A percentile compares a stretch with the other conserved stretches of the same genome.
Conservation (phyloP, 2,329 filamentous ascomycete genomes). For the Leptographium flavum region DNA sequence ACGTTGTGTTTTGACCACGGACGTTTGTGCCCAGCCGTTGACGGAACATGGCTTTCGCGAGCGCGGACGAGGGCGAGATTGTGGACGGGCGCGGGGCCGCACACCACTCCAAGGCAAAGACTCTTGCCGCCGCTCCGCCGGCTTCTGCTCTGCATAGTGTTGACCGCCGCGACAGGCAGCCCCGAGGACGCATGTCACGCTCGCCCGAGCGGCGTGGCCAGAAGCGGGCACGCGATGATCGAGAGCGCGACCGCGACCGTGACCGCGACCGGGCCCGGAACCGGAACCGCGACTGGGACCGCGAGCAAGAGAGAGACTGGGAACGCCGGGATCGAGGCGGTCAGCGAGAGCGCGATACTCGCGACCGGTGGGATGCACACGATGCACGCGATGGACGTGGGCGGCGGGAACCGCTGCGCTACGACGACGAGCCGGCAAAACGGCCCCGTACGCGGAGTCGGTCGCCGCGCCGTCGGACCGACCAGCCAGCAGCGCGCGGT, state of each 20-base stretch:
- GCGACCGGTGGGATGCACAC: constrained; percentile 20
- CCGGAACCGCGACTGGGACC: constrained; percentile 39
- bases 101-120: constrained; percentile 74
- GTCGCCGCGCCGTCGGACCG: constrained; percentile 21
- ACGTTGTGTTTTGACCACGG: no score
- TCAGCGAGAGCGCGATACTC: constrained; percentile 3
- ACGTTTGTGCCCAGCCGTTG: no score
- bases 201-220: constrained; percentile 36
- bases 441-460: constrained; percentile 40
- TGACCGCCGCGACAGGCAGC: constrained; percentile 81
- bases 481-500: constrained; percentile 37
- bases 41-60: constrained; percentile 26
- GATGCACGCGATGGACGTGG: constrained; percentile 17
- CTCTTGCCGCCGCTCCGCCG: constrained; percentile 21
- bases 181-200: constrained; percentile 40
- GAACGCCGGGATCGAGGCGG: constrained; percentile 18
- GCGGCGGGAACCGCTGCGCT: constrained; percentile 3
- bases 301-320: no score
- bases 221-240: constrained; percentile 52
- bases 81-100: constrained; percentile 50
- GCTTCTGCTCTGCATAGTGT: constrained; percentile 36
- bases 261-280: constrained; percentile 17
- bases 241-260: constrained; percentile 8
- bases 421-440: constrained; percentile 26
- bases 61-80: constrained; percentile 81